Evolutionary conservation across 2,329 filamentous ascomycete species (phyloP), one percentile per base, ranked within the genome.

Genomic region (Phyllosticta citrichinensis): DNA sequence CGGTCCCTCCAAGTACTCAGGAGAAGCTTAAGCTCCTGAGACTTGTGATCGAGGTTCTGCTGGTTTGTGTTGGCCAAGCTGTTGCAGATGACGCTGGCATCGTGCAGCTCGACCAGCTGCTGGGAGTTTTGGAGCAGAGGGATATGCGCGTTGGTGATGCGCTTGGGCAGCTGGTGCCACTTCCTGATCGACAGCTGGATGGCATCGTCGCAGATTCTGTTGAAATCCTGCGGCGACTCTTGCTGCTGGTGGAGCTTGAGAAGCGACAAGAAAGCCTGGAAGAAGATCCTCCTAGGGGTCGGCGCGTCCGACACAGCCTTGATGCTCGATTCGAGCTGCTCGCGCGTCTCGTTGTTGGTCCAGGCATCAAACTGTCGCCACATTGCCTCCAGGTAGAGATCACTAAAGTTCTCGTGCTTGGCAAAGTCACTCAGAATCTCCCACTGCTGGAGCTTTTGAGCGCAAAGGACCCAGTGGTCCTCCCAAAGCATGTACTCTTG

Each of bases 401-500:
- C 94, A 70, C 97, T 96, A 75, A 97, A 88, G 70, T 99, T 99
- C 72, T 99, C 95, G 69, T 99, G 94, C 75, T 99, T 99, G 3
- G 94, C 92, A 70, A 97, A 97, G 68, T 99, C 95, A 64, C 91
- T 91, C 35, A 99, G 76, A 61, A 99, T 93, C 68, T 99, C 94
- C 94, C 94, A 99, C 71, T 99, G 95, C 73, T 99, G 95, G 54
- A 99, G 81, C 76, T 99, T 99, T 76, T 97, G 91, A 0, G 93
- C 94, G 73, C 94, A 99, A 56, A 97, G 82, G 52, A 99, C 87
- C 94, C 94, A 99, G 68, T 99, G 95, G 70, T 99, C 94, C 75
- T 99, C 94, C 94, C 94, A 99, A 1, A 99, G 83, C 84, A 96
- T 97, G 75, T 99, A 99, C 74, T 99, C 94, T 33, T 87, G 91